phyloP scores from a whole-genome alignment of 2,329 filamentous ascomycete species.

The Beauveria varroae region DNA sequence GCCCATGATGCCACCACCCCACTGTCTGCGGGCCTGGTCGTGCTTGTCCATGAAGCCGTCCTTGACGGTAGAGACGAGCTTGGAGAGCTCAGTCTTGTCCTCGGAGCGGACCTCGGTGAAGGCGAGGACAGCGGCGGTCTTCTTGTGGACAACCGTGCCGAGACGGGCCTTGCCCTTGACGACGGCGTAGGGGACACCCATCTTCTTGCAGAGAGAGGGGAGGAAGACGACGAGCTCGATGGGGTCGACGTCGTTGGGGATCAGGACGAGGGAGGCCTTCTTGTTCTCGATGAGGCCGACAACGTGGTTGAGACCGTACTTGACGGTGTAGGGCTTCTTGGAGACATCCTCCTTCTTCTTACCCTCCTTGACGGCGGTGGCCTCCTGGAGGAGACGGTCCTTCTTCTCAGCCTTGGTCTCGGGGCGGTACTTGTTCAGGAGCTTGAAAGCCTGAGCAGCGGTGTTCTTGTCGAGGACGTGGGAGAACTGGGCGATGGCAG shows the following conservation, averaged over 20 bases:
- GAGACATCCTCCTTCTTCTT: constrained; percentile 99
- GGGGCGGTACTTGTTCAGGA: constrained; percentile 99
- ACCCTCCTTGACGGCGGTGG: constrained; percentile 93
- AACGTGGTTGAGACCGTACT: constrained; percentile 99
- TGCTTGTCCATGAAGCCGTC: constrained; percentile 96
- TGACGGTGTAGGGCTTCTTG: constrained; percentile 99
- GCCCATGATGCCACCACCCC: constrained; percentile 99
- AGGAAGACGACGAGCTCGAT: constrained; percentile 99
- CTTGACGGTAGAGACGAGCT: constrained; percentile 94
- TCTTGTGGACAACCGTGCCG: constrained; percentile 99
- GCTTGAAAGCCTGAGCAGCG: constrained; percentile 94
- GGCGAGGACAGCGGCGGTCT: constrained; percentile 95
- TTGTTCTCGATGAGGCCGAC: constrained; percentile 98
- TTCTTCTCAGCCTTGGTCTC: constrained; percentile 99
- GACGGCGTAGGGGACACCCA: constrained; percentile 98
- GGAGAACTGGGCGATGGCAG: constrained; percentile 95
- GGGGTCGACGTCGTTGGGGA: constrained; percentile 98
- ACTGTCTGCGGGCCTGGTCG: constrained; percentile 84
- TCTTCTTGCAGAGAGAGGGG: constrained; percentile 98
- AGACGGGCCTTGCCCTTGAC: constrained; percentile 99
- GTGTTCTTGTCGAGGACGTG: constrained; percentile 95
- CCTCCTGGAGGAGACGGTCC: constrained; percentile 97
- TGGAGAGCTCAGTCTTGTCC: constrained; percentile 97
- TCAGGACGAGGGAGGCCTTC: constrained; percentile 97
- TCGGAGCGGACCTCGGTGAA: constrained; percentile 94